Evolutionary conservation across 345 rosid genomes (phyloP).

Genomic region (Crucihimalaya himalaica): DNA sequence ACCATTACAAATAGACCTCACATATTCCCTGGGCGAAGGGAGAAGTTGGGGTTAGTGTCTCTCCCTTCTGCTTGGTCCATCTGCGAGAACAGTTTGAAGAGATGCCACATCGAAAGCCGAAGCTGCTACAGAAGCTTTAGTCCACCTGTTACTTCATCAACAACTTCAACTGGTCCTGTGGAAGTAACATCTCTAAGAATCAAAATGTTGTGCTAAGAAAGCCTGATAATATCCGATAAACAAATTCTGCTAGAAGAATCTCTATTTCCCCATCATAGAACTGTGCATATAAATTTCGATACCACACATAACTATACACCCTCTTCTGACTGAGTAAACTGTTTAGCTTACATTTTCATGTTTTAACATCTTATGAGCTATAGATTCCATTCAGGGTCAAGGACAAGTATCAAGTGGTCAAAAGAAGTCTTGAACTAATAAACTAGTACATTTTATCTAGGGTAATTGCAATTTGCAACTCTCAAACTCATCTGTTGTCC

Average conservation of each 20-base stretch:
- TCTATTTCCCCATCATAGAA: constrained; percentile 2
- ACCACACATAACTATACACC: not conserved
- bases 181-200: constrained; percentile 12
- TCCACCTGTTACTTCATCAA: constrained; percentile 93
- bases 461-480: not conserved
- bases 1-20: constrained; percentile 7
- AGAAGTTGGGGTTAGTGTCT: constrained; percentile 8
- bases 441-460: constrained; percentile 8
- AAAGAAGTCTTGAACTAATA: constrained; percentile 19
- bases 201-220: not conserved
- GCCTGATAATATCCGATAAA: not conserved
- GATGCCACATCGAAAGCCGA: not conserved
- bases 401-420: not conserved
- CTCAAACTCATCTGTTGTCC: constrained; percentile 9
- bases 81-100: constrained; percentile 17
- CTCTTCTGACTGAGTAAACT: not conserved
- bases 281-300: constrained; percentile 1
- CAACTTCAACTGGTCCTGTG: constrained; percentile 88
- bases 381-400: constrained; percentile 13
- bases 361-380: constrained; percentile 3
- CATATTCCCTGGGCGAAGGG: not conserved
- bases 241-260: not conserved
- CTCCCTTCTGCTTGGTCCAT: constrained; percentile 25
- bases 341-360: not conserved
- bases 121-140: constrained; percentile 69